Percentiles rank a stretch among this genome's conserved stretches.
Evolutionary conservation across 2,329 filamentous ascomycete species (phyloP).

Genomic region (Fusarium metavorans): DNA sequence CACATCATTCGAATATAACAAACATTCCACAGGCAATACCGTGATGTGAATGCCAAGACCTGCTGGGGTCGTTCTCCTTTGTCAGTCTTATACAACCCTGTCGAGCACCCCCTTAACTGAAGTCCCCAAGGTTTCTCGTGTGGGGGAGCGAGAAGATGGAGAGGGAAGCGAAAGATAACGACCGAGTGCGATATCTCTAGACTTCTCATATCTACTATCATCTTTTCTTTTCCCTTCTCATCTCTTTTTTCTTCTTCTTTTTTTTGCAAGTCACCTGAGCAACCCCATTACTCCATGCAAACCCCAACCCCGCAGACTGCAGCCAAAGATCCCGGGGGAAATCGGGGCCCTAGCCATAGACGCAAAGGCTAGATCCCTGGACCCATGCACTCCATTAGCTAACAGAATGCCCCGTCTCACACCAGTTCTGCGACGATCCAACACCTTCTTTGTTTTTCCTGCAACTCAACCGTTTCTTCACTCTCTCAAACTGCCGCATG

Average conservation of each 20-base stretch:
- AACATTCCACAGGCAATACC: not conserved
- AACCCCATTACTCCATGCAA: slow-evolving; percentile 33
- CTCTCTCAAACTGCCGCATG: not conserved
- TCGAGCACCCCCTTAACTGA: not conserved
- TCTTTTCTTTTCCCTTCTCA: not conserved
- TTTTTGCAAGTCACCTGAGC: slow-evolving; percentile 6
- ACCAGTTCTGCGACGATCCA: not conserved
- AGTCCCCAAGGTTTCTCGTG: not conserved
- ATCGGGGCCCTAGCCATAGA: slow-evolving; percentile 24
- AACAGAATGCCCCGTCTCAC: slow-evolving; percentile 18
- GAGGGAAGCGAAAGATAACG: not conserved
- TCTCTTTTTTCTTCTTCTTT: not conserved
- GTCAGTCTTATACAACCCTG: not conserved
- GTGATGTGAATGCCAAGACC: slow-evolving; percentile 1
- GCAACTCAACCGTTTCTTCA: not conserved
- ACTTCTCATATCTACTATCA: not conserved
- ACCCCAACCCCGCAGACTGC: slow-evolving; percentile 29
- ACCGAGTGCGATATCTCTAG: not conserved
- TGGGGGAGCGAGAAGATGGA: not conserved
- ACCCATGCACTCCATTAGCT: slow-evolving; percentile 27
- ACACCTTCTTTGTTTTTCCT: not conserved
- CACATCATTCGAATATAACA: slow-evolving; percentile 4
- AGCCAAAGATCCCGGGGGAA: slow-evolving; percentile 27
- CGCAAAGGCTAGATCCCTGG: slow-evolving; percentile 6
- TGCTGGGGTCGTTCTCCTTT: not conserved